Base-by-base conservation (phyloP, 1,284 basidiomycete species). In the Porodaedalea pini region DNA sequence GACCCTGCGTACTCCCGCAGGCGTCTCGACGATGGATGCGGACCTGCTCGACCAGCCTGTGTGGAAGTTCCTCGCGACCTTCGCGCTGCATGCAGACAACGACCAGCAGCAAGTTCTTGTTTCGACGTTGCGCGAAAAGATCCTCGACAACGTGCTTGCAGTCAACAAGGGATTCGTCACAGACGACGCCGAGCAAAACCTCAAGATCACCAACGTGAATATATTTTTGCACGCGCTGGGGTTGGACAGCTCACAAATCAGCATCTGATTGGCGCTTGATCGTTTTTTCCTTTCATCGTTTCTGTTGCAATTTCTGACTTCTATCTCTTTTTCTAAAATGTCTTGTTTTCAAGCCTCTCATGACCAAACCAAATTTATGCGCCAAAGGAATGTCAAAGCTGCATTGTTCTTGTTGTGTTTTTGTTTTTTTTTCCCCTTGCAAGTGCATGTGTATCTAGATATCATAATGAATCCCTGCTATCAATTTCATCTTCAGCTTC, bases 31-130 rank as follows among this genome's bases (percentile, higher is more conserved):
- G 8, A 66, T 71, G 15, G 71, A 76, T 43, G 67, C 80, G 23
- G 92, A 95, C 70, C 78, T 84, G 47, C 82, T 90, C 58, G 96
- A 98, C 72, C 92, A 90, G 74, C 92, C 87, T 17, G 90, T 92
- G 17, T 97, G 92, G 93, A 88, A 92, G 70, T 91, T 96, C 75
- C 81, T 95, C 53, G 92, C 92, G 8, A 85, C 91, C 2, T 76
- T 99, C 50, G 94, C 95, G 2, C 79, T 97, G 50, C 92, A 93
- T 63, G 88, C 92, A 10, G 82, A 83, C 47, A 78, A 85, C 52
- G 88, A 94, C 65, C 88, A 92, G 67, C 94, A 98, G 68, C 93
- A 98, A 68, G 88, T 86, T 51, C 80, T 99, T 40, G 94, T 99
- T 19, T 84, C 86, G 39, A 82, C 87, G 45, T 76, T 98, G 45